phyloP scores from a whole-genome alignment of 2,329 filamentous ascomycete species.

The Penicillium sp. region DNA sequence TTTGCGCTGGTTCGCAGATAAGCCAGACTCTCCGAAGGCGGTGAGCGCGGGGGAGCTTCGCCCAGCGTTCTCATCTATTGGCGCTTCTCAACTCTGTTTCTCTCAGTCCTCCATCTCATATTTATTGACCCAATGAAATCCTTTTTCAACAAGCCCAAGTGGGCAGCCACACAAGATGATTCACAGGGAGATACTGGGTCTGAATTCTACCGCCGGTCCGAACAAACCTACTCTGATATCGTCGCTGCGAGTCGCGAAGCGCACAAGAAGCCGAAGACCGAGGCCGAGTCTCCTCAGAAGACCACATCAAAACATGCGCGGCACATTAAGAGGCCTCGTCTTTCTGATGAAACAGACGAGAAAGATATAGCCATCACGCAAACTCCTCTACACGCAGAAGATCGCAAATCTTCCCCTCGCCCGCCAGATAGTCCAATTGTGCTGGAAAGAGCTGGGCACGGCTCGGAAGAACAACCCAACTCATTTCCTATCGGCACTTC shows the following conservation, averaged over 20 bases:
- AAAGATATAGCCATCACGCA: too few relatives aligned
- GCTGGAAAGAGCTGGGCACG: background rate
- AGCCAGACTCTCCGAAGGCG: background rate
- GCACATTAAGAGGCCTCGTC: slow-evolving; percentile 25
- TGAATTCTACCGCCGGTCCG: slow-evolving; percentile 51
- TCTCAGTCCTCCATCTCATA: background rate
- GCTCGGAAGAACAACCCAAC: background rate
- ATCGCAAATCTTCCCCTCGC: background rate
- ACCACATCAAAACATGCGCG: slow-evolving; percentile 8
- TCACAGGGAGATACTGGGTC: slow-evolving; percentile 35
- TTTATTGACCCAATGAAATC: slow-evolving; percentile 37
- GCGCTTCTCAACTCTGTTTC: background rate
- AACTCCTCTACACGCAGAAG: too few relatives aligned
- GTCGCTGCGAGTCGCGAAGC: slow-evolving; percentile 42
- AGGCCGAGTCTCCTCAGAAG: slow-evolving; percentile 9
- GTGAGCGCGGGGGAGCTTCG: too few relatives aligned
- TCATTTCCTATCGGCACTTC: background rate
- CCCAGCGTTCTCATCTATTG: too few relatives aligned
- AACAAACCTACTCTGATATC: slow-evolving; percentile 48
- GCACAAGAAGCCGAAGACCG: slow-evolving; percentile 26
- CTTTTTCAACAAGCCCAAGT: slow-evolving; percentile 56
- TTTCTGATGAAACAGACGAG: slow-evolving; percentile 20
- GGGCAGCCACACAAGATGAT: slow-evolving; percentile 44
- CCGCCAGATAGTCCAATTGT: background rate
- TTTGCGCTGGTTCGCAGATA: too few relatives aligned